Evolutionary conservation across 257 asterid species (phyloP).

Genomic region (Lavandula angustifolia): DNA sequence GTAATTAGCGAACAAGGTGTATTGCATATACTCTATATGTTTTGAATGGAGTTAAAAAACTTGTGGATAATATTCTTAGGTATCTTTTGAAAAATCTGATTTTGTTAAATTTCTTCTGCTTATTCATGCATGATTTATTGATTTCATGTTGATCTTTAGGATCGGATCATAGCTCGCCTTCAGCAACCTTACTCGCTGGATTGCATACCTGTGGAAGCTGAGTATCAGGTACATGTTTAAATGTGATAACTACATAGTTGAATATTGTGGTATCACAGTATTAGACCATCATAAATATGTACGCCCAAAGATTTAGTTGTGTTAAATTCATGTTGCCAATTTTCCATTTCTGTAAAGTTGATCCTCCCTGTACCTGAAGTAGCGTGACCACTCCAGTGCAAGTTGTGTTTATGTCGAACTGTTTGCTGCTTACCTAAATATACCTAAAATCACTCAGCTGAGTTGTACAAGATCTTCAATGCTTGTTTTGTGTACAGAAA

Average conservation of each 20-base stretch:
- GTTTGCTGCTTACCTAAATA: not conserved
- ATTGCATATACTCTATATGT: conserved; percentile 10
- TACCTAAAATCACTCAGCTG: not conserved
- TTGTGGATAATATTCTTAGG: not conserved
- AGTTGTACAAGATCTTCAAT: conserved; percentile 15
- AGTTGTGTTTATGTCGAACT: not conserved
- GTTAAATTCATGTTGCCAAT: conserved; percentile 3
- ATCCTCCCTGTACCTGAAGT: conserved; percentile 1
- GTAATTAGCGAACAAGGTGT: conserved; percentile 38
- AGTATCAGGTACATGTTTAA: conserved; percentile 70
- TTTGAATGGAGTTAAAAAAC: not conserved
- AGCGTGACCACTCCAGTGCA: not conserved
- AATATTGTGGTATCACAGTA: not conserved
- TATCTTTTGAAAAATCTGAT: not conserved
- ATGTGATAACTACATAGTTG: conserved; percentile 5
- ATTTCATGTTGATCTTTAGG: conserved; percentile 47
- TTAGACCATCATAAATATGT: not conserved
- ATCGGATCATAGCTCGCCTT: conserved; percentile 95
- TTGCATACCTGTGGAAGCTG: conserved; percentile 99
- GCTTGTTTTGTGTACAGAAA: conserved; percentile 54
- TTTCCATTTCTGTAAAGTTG: not conserved
- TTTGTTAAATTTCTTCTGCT: conserved; percentile 12
- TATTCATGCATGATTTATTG: not conserved
- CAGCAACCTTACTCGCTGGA: conserved; percentile 98
- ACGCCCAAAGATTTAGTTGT: not conserved